Evolutionary conservation across 2,329 filamentous ascomycete genomes (phyloP), one percentile per base, ranked within the genome.

Genomic region (Bipolaris gigantea): DNA sequence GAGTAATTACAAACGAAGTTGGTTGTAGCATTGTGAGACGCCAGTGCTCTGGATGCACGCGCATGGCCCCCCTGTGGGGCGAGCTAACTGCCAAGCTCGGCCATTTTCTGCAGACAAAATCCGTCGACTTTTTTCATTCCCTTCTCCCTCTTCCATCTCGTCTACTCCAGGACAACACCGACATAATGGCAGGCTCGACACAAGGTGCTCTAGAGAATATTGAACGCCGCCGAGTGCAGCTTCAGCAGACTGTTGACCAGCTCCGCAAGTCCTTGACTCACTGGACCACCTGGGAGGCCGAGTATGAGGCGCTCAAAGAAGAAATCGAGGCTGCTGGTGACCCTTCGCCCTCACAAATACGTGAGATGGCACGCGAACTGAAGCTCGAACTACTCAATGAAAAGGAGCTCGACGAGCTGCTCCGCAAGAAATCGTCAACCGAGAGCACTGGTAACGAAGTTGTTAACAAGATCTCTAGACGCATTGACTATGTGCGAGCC

Each of bases 271-370:
- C 89, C 6, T 81, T 97, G 48, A 85, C 86, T 58, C 88, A 96
- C 77, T 99, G 93, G 93, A 89, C 90, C 60, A 87, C 87, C 50
- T 95, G 90, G 84, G 92, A 96, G 72, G 85, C 89, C 43, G 93
- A 97, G 73, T 97, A 97, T 74, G 90, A 96, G 70, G 85, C 87
- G 21, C 81, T 97, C 57, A 92, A 89, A 71, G 90, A 95, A 71
- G 90, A 95, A 66, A 83, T 97, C 27, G 76, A 85, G 48, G 79
- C 44, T 44, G 68, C 62, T 44, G 47, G 55, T n/a, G 59, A 62
- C 32, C 62, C 70, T 6, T 65, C 66, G 8, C 55, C 66, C 3
- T 48, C 55, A 8, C 55, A 73, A 15, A 69, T 75, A 64, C 57
- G 75, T 36, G 59, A 66, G 16, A 82, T 88, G 41, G 83, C 83